Percentiles rank a stretch among this genome's conserved stretches.
These are phyloP conservation scores for Eutrema japonicum DNA, from an alignment of 345 rosid genomes.

Conservation along the genomic window DNA sequence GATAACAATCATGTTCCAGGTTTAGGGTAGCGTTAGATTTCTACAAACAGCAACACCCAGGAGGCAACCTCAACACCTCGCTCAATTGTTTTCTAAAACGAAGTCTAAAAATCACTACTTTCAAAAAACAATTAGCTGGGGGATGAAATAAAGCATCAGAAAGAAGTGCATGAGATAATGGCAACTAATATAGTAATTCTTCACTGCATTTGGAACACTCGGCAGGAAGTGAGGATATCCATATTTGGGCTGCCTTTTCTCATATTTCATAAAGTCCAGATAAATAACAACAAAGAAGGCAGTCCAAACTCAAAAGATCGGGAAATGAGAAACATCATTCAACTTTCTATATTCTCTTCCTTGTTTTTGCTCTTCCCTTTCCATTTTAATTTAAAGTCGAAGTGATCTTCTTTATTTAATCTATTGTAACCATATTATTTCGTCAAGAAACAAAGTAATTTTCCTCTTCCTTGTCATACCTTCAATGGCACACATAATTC, in stretches of 20 bases:
- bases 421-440: conserved; percentile 4
- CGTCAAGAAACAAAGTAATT: background rate
- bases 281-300: conserved; percentile 19
- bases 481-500: conserved; percentile 4
- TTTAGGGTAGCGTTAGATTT: too few relatives aligned
- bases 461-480: conserved; percentile 16
- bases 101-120: too few relatives aligned
- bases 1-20: too few relatives aligned
- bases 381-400: conserved; percentile 1
- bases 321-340: background rate
- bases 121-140: too few relatives aligned
- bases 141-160: background rate
- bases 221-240: background rate
- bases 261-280: background rate
- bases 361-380: background rate
- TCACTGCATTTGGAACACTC: background rate
- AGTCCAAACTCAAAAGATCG: conserved; percentile 2
- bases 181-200: background rate
- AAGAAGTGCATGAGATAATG: conserved; percentile 3
- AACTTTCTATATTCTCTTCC: conserved; percentile 4
- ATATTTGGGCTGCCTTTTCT: too few relatives aligned
- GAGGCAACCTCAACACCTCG: too few relatives aligned
- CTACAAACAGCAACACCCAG: too few relatives aligned
- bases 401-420: background rate
- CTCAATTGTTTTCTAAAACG: too few relatives aligned